Evolutionary conservation across 148 eudicot species (phyloP).

Genomic region (Selenicereus undatus): DNA sequence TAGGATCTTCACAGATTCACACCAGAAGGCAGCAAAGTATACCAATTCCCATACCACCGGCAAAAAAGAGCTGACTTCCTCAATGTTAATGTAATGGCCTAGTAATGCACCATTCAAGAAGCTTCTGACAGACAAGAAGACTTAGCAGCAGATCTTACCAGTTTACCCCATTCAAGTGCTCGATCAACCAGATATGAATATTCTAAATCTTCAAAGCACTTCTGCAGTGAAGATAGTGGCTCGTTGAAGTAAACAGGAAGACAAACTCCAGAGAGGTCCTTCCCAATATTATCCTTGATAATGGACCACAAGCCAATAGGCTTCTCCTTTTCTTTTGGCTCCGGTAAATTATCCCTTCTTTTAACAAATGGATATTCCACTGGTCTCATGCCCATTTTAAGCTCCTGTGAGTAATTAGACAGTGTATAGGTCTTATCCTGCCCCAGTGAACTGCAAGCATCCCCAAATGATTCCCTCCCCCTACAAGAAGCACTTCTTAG

Average conservation of each 20-base stretch:
- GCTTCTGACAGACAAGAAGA: no score
- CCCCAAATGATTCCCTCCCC: constrained; percentile 58
- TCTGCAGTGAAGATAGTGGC: constrained; percentile 88
- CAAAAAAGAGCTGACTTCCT: no score
- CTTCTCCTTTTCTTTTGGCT: constrained; percentile 90
- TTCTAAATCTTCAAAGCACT: constrained; percentile 95
- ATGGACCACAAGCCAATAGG: constrained; percentile 94
- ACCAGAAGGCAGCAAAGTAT: no score
- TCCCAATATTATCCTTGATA: constrained; percentile 94
- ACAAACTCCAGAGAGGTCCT: constrained; percentile 95
- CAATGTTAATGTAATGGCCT: no score
- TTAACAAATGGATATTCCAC: constrained; percentile 63
- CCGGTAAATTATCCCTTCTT: constrained; percentile 86
- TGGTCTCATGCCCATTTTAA: constrained; percentile 48
- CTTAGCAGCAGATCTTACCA: constrained; percentile 46
- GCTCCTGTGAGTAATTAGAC: constrained; percentile 32
- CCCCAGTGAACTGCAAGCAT: constrained; percentile 53
- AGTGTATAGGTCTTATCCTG: constrained; percentile 32
- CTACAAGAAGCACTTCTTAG: constrained; percentile 85
- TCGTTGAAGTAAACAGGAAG: constrained; percentile 96
- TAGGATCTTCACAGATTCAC: no score
- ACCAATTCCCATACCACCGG: no score
- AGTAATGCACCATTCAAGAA: no score
- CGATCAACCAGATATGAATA: constrained; percentile 82
- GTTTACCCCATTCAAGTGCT: constrained; percentile 88